Base-by-base conservation (phyloP, 2,329 filamentous ascomycete species). In the Neodidymelliopsis sp. region DNA sequence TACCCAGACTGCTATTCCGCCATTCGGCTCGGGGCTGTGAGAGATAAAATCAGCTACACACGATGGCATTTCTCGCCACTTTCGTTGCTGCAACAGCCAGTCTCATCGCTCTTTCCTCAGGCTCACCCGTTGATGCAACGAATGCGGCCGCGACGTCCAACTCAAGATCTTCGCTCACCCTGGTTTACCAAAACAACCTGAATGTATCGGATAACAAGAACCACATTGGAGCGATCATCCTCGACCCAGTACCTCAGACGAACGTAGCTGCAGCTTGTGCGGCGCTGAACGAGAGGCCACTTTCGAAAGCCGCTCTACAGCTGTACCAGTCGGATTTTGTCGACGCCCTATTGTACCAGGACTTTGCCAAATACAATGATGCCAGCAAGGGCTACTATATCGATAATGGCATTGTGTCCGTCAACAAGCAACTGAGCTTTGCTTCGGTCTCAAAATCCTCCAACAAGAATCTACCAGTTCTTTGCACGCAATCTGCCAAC, bases 181-280 rank as follows among this genome's bases (percentile, higher is more conserved):
- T 82, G 6, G 60, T 82, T 7, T 82, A 79, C 50, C 79, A 82
- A 58, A 83, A 82, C 65, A 82, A 82, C 29, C 68, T 82, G 18
- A 83, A 83, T 58, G 72, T 68, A 6, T 77, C 78, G 0, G 80
- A 83, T 52, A 78, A 82, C 64, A 69, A 62, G 19, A 81, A 82
- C 53, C 80, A 82, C 57, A 68, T 79, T 13, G 76, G 79, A 9
- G 79, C 79, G 3, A 75, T 82, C 31, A 63, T 82, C 6, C 66
- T 82, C 30, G 79, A 80, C 44, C 66, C 75, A 3, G 65, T 76
- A 37, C 57, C 66, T 6, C 67, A 70, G 28, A 59, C 64, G 13
- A 65, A 71, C 36, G 79, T 74, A 19, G 63, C 65, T 1, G 62
- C 71, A 24, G 78, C 77, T n/a, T 83, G 80, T 55, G 66, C 67